Percentiles rank a stretch among this genome's conserved stretches.
Evolutionary conservation across 1,284 basidiomycete genomes (phyloP).

Genomic region (Apiotrichum domesticum): DNA sequence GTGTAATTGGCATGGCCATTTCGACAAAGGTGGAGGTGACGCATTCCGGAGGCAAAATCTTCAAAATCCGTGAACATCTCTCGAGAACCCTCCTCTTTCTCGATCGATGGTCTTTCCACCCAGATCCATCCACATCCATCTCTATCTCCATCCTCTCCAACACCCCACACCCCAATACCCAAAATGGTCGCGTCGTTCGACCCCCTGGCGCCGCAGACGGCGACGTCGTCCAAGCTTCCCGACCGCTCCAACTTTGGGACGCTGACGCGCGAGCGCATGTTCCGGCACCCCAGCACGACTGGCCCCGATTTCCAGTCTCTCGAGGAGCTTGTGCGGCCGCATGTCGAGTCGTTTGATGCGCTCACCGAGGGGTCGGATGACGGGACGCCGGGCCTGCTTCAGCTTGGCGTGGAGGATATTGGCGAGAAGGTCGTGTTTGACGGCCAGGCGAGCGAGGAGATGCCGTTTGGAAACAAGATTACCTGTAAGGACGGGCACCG

Average conservation of each 20-base stretch:
- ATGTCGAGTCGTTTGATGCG: constrained; percentile 94
- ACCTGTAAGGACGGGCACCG: constrained; percentile 55
- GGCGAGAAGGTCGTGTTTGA: constrained; percentile 90
- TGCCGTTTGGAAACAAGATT: constrained; percentile 71
- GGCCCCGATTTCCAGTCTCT: constrained; percentile 72
- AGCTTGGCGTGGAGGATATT: constrained; percentile 74
- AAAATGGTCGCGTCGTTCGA: constrained; percentile 29
- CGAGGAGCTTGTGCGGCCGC: constrained; percentile 88
- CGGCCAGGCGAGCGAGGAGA: constrained; percentile 58
- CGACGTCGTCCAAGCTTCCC: constrained; percentile 23
- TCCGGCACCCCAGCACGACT: constrained; percentile 67
- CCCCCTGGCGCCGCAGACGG: constrained; percentile 36
- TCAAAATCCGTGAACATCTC: not conserved
- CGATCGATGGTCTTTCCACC: too few species aligned
- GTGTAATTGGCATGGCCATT: too few species aligned
- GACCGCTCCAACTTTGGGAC: constrained; percentile 64
- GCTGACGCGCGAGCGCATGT: constrained; percentile 71
- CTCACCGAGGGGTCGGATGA: constrained; percentile 79
- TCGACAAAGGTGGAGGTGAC: not conserved
- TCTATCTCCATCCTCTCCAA: not conserved
- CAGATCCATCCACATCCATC: not conserved
- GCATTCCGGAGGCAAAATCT: not conserved
- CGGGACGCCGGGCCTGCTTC: constrained; percentile 72
- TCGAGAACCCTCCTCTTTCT: too few species aligned
- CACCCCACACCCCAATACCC: not conserved